Evolutionary conservation across 805 yeast species (phyloP).

Genomic region (Wickerhamomyces bovis): DNA sequence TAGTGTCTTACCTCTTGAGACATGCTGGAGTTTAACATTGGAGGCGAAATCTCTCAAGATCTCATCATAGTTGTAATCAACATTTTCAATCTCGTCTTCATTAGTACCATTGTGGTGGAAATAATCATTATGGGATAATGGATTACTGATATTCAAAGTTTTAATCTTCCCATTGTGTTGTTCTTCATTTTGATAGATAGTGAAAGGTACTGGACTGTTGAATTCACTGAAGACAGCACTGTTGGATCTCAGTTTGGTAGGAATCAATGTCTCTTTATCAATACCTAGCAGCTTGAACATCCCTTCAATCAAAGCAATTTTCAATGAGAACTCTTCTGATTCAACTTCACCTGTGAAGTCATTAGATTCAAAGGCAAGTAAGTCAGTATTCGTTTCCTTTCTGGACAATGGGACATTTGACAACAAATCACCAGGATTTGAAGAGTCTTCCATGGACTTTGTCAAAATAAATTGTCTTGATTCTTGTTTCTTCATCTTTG

Average conservation of each 20-base stretch:
- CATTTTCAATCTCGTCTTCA: conserved; percentile 19
- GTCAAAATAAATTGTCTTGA: conserved; percentile 49
- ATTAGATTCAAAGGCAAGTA: conserved; percentile 2
- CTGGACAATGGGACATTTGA: conserved; percentile 73
- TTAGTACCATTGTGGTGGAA: background rate
- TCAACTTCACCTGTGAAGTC: conserved; percentile 10
- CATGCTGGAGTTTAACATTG: conserved; percentile 48
- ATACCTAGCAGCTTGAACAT: conserved; percentile 67
- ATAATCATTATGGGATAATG: conserved; percentile 16
- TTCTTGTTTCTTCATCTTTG: conserved; percentile 10
- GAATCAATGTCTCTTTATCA: conserved; percentile 31
- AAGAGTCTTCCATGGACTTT: conserved; percentile 38
- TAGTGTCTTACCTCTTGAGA: conserved; percentile 47
- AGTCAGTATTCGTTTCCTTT: conserved; percentile 12
- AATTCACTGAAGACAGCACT: conserved; percentile 15
- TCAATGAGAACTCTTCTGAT: conserved; percentile 56
- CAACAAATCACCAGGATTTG: conserved; percentile 80
- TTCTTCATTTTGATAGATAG: conserved; percentile 5
- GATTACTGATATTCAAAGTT: conserved; percentile 15
- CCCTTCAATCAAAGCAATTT: conserved; percentile 64
- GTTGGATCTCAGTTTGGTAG: conserved; percentile 17
- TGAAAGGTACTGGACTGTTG: conserved; percentile 17
- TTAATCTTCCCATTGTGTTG: conserved; percentile 5
- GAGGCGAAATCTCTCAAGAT: conserved; percentile 45
- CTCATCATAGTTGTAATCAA: conserved; percentile 47